phyloP scores from a whole-genome alignment of 1,284 basidiomycete genomes.

The Somion occarium region DNA sequence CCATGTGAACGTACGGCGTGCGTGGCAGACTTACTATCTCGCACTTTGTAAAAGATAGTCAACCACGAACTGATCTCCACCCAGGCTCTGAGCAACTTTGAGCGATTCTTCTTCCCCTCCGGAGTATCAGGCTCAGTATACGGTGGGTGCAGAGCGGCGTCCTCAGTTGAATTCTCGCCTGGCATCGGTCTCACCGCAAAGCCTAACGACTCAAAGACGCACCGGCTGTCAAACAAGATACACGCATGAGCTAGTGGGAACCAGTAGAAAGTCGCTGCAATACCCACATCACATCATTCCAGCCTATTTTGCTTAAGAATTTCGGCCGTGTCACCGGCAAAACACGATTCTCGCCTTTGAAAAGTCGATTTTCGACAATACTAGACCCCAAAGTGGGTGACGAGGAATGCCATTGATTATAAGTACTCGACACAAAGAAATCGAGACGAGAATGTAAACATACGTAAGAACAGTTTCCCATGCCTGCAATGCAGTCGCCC shows the following conservation, averaged over 20 bases:
- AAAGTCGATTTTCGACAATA: slow-evolving; percentile 67
- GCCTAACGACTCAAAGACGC: slow-evolving; percentile 54
- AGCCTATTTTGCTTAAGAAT: slow-evolving; percentile 65
- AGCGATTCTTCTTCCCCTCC: slow-evolving; percentile 46
- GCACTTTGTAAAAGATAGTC: slow-evolving; percentile 40
- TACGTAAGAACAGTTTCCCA: slow-evolving; percentile 69
- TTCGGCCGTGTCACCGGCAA: slow-evolving; percentile 48
- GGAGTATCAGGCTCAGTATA: slow-evolving; percentile 40
- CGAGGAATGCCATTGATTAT: not conserved
- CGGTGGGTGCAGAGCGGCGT: slow-evolving; percentile 49
- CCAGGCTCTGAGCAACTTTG: slow-evolving; percentile 70
- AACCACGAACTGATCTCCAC: slow-evolving; percentile 67
- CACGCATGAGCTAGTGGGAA: too few species aligned
- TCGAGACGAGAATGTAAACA: slow-evolving; percentile 20
- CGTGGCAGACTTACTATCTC: slow-evolving; percentile 29
- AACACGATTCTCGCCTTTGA: slow-evolving; percentile 59
- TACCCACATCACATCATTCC: slow-evolving; percentile 56
- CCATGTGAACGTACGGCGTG: too few species aligned
- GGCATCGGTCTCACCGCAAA: not conserved
- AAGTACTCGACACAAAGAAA: not conserved
- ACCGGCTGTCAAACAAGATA: slow-evolving; percentile 31
- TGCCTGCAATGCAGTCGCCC: slow-evolving; percentile 47
- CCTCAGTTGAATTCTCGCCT: slow-evolving; percentile 13
- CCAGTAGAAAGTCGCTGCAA: too few species aligned
- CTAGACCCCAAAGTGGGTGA: slow-evolving; percentile 30